Evolutionary conservation across 148 eudicot genomes (phyloP).

Genomic region (Bassia scoparia): DNA sequence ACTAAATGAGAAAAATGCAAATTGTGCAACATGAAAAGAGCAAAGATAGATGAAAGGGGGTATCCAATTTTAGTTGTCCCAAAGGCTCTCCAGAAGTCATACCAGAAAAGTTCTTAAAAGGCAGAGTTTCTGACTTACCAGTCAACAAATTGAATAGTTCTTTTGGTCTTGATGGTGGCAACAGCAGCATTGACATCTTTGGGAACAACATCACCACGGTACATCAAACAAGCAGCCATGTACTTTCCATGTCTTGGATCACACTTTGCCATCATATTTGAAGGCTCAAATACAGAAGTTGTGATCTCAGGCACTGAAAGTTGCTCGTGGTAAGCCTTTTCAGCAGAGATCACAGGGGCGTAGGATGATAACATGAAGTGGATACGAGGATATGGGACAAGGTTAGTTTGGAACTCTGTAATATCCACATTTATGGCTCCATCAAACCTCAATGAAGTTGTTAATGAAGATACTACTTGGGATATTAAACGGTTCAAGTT

Average conservation of each 20-base stretch:
- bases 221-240: constrained; percentile 44
- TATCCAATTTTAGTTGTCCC: no score
- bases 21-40: no score
- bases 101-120: not conserved
- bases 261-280: constrained; percentile 42
- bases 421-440: constrained; percentile 42
- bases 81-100: no score
- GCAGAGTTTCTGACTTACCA: constrained; percentile 27
- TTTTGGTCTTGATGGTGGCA: constrained; percentile 34
- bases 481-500: constrained; percentile 40
- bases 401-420: constrained; percentile 40
- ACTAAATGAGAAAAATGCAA: no score
- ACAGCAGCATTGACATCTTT: constrained; percentile 40
- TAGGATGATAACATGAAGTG: constrained; percentile 41
- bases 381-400: constrained; percentile 38
- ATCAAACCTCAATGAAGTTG: constrained; percentile 38
- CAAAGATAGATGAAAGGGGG: no score
- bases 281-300: constrained; percentile 37
- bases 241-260: constrained; percentile 40
- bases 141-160: constrained; percentile 40
- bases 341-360: constrained; percentile 40
- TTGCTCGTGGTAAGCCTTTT: constrained; percentile 39
- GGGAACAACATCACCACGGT: constrained; percentile 44
- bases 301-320: constrained; percentile 39
- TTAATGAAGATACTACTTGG: constrained; percentile 35